phyloP scores from a whole-genome alignment of 2,329 filamentous ascomycete genomes.

The Rhytidhysteron rufulum region DNA sequence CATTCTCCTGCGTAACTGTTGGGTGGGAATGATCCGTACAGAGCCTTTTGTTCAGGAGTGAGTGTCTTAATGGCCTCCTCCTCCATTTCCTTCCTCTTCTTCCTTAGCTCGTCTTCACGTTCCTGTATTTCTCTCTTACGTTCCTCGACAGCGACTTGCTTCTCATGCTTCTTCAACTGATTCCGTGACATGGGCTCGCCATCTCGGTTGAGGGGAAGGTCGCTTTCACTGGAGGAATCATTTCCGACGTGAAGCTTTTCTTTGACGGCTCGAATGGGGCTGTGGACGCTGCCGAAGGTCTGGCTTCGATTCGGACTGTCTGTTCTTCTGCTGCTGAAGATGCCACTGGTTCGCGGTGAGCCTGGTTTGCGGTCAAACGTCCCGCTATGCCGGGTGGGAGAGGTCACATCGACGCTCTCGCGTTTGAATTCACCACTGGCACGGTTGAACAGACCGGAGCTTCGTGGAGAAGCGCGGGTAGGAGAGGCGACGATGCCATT shows the following conservation, averaged over 20 bases:
- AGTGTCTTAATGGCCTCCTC: constrained; percentile 50
- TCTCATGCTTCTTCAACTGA: constrained; percentile 48
- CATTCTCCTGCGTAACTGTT: constrained; percentile 56
- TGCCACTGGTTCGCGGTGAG: too few relatives aligned
- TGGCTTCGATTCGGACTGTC: constrained; percentile 29
- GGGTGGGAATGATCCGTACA: constrained; percentile 56
- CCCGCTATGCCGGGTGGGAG: background rate
- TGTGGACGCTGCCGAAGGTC: constrained; percentile 21
- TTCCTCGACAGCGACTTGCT: constrained; percentile 42
- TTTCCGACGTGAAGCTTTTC: constrained; percentile 38
- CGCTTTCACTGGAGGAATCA: constrained; percentile 29
- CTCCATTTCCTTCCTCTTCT: constrained; percentile 46
- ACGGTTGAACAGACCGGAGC: constrained; percentile 24
- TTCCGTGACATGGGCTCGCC: constrained; percentile 49
- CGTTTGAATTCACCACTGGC: constrained; percentile 32
- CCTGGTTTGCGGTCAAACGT: constrained; percentile 7
- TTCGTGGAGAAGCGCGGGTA: constrained; percentile 19
- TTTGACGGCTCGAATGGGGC: constrained; percentile 37
- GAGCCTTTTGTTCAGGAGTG: constrained; percentile 55
- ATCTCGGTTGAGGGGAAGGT: constrained; percentile 44
- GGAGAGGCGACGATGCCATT: constrained; percentile 24
- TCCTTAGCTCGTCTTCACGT: constrained; percentile 43
- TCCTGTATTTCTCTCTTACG: constrained; percentile 42
- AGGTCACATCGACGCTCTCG: constrained; percentile 11
- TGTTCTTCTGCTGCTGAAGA: constrained; percentile 33